Evolutionary conservation across 1,284 basidiomycete species (phyloP), one percentile per base, ranked within the genome.

Genomic region (Xanthoconium separans): DNA sequence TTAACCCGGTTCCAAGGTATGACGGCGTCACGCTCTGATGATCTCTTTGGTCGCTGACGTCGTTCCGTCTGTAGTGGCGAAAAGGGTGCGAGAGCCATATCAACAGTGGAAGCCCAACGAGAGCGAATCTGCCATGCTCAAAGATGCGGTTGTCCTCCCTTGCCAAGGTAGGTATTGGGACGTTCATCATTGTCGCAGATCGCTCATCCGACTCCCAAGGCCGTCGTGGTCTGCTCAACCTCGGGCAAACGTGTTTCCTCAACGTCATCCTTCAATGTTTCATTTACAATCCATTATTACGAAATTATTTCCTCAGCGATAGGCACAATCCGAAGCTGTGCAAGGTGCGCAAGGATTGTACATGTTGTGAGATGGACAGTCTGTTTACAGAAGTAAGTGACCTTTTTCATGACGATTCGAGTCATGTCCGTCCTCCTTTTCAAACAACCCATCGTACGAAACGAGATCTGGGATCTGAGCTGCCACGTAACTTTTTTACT

Each of bases 221-320:
- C 51, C 85, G 92, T 11, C 82, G 93, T 53, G 95, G 95, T 0
- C 77, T 98, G 4, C 77, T 97, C 44, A 98, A 98, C 68, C 85
- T 98, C 8, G 93, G 93, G 6, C 92, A 96, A 63, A 98, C 95
- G 0, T 99, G 95, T 66, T 98, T 95, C 74, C 79, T 99, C 66
- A 96, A 94, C 58, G 93, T 91, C 48, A 85, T 98, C 44, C 80
- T 99, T 7, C 96, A 99, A 71, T 84, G 85, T n/a, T 89, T 99
- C 64, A 76, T 94, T 13, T 91, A 95, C 72, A 99, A 98, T 63
- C 95, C 95, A 0, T 77, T 98, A 6, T 77, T 98, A 10, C 84
- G 93, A 42, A 92, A 93, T 62, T 94, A 91, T 70, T 98, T 95
- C 65, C 81, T 98, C 16, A 83, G 87, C 47, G 95, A 98, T 70